Conservation (phyloP, 108 stramenopile genomes). For the Cyclostephanos tholiformis region DNA sequence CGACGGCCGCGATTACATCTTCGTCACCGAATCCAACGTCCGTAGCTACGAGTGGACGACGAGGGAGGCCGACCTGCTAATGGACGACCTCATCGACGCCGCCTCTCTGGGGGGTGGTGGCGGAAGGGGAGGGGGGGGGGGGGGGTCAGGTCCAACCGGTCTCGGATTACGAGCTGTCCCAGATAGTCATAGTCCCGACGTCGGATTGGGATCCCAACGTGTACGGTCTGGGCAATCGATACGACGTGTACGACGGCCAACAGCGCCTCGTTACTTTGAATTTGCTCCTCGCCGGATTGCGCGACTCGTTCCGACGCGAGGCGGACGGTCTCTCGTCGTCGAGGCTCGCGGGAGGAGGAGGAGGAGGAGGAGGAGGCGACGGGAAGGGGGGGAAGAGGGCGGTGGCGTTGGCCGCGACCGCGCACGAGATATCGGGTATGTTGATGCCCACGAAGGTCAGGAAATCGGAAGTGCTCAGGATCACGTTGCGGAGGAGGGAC, state of each 20-base stretch:
- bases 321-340: slow-evolving; percentile 7
- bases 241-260: slow-evolving; percentile 65
- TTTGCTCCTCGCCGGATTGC: slow-evolving; percentile 50
- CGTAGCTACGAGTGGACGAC: slow-evolving; percentile 56
- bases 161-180: slow-evolving; percentile 54
- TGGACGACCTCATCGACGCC: slow-evolving; percentile 57
- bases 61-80: slow-evolving; percentile 47
- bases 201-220: slow-evolving; percentile 51
- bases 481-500: slow-evolving; percentile 51
- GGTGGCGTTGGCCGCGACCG: slow-evolving; percentile 46
- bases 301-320: slow-evolving; percentile 49
- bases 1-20: slow-evolving; percentile 59
- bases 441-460: slow-evolving; percentile 54
- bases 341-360: not conserved
- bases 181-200: slow-evolving; percentile 59
- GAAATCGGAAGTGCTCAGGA: slow-evolving; percentile 46
- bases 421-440: slow-evolving; percentile 47
- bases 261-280: slow-evolving; percentile 58
- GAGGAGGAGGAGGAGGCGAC: too few relatives aligned
- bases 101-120: slow-evolving; percentile 10
- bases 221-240: slow-evolving; percentile 47
- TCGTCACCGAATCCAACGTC: slow-evolving; percentile 54
- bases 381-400: slow-evolving; percentile 37
- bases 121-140: not conserved
- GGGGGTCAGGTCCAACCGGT: not conserved